Evolutionary conservation across 1,139 yeast genomes (phyloP).

Genomic region (Pichia sp.): DNA sequence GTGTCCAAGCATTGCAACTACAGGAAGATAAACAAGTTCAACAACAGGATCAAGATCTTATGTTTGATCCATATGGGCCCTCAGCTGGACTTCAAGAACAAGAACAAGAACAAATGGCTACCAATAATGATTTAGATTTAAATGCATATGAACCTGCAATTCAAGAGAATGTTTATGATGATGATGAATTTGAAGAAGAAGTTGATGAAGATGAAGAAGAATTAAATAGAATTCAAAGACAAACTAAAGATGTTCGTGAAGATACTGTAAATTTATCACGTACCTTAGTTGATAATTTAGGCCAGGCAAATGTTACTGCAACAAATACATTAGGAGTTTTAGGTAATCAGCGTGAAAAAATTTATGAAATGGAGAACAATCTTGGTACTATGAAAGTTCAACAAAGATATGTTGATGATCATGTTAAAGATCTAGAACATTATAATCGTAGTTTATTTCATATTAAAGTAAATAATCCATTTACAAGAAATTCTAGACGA

Average conservation of each 20-base stretch:
- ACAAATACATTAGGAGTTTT: constrained; percentile 85
- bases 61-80: constrained; percentile 19
- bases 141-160: constrained; percentile 27
- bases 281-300: constrained; percentile 81
- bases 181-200: constrained; percentile 34
- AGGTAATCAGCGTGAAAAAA: constrained; percentile 84
- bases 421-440: constrained; percentile 73
- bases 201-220: constrained; percentile 83
- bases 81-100: constrained; percentile 5
- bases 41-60: constrained; percentile 9
- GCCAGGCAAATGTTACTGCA: constrained; percentile 89
- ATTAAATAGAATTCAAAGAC: constrained; percentile 76
- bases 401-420: constrained; percentile 75
- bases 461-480: constrained; percentile 79
- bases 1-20: constrained; percentile 15
- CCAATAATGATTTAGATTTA: constrained; percentile 22
- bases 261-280: constrained; percentile 83
- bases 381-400: constrained; percentile 76
- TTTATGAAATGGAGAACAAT: constrained; percentile 74
- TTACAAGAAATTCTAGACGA: constrained; percentile 72
- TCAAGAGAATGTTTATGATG: constrained; percentile 21
- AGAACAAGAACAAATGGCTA: constrained; percentile 9
- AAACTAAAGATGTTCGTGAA: constrained; percentile 57
- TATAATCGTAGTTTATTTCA: constrained; percentile 79
- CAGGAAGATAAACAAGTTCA: constrained; percentile 4